Base-by-base conservation (phyloP, 495 filamentous ascomycete species). In the Tuber indicum region DNA sequence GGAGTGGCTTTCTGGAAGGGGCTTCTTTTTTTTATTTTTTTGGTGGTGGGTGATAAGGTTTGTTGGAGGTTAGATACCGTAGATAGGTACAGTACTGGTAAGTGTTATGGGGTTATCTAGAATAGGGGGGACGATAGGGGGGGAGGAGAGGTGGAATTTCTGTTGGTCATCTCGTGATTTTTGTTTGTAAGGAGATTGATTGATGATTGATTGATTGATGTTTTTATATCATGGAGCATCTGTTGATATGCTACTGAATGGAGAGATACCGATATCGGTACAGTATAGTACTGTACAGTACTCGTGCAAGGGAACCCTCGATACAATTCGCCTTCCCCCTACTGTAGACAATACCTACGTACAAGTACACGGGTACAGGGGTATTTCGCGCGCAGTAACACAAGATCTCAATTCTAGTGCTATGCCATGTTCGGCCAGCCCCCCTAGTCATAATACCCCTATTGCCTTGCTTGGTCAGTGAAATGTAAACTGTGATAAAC, bases 81-180 rank as follows among this genome's bases (percentile, higher is more conserved):
- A 41, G 39, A 43, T 43, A 43, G 46, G 46, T 43, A 43, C 8
- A 3, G 17, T 47, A 19, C 46, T 17, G 46, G 46, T 47, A 43
- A 21, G 46, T 21, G 46, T 43, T 47, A 47, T 47, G 46, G 46
- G 21, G 49, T n/a, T 52, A 52, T 52, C 49, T n/a, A n/a, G 21
- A 52, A 62, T 62, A 14, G 52, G 52, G 52, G n/a, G 52, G 10
- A 58, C 23, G 47, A 10, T n/a, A n/a, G 23, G 23, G 49, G 49
- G 10, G 49, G 49, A 41, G 39, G 0, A 41, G 39, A 41, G 4
- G 39, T 41, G 39, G 39, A 58, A 32, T 66, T 32, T 66, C 58
- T 66, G 58, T 66, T 66, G 58, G 58, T 32, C 58, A 66, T 66
- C 58, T 66, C 26, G 26, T 66, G 58, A 66, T 66, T 66, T 66